phyloP scores from a whole-genome alignment of 805 yeast species.

The Yamadazyma philogaea region DNA sequence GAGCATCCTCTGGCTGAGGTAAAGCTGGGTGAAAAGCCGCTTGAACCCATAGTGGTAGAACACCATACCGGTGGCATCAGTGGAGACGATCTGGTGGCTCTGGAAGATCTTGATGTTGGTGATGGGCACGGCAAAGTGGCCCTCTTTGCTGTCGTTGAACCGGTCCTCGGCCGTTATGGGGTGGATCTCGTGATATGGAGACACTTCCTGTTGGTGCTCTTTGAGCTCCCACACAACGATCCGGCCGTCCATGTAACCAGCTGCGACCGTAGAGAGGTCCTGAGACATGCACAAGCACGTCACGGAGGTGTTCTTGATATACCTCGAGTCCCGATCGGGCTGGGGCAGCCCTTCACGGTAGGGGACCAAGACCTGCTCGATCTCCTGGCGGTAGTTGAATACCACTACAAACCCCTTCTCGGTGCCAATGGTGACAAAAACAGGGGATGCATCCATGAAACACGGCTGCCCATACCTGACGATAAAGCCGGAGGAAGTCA shows the following conservation, averaged over 20 bases:
- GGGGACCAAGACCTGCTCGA: constrained; percentile 42
- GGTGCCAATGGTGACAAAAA: constrained; percentile 65
- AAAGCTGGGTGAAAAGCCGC: constrained; percentile 50
- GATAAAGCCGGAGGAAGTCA: constrained; percentile 23
- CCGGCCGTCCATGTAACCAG: constrained; percentile 65
- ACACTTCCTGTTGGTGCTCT: constrained; percentile 40
- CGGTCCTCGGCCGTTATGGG: constrained; percentile 26
- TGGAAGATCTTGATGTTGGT: constrained; percentile 25
- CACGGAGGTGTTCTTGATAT: constrained; percentile 29
- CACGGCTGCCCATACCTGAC: constrained; percentile 22
- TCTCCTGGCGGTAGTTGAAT: constrained; percentile 65
- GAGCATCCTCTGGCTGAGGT: constrained; percentile 46
- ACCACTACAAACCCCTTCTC: constrained; percentile 59
- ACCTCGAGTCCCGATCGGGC: not conserved
- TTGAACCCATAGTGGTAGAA: constrained; percentile 63
- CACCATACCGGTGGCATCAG: constrained; percentile 42
- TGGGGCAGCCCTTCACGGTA: not conserved
- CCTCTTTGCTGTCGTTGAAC: constrained; percentile 22
- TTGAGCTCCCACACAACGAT: constrained; percentile 64
- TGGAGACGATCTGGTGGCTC: constrained; percentile 27
- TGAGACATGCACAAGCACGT: constrained; percentile 56
- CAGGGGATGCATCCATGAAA: constrained; percentile 24
- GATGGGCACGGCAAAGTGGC: constrained; percentile 30
- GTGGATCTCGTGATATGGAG: constrained; percentile 41
- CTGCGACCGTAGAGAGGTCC: constrained; percentile 68